Evolutionary conservation across 2,329 filamentous ascomycete species (phyloP), one percentile per base, ranked within the genome.

Genomic region (Trichothecium sympodiale): DNA sequence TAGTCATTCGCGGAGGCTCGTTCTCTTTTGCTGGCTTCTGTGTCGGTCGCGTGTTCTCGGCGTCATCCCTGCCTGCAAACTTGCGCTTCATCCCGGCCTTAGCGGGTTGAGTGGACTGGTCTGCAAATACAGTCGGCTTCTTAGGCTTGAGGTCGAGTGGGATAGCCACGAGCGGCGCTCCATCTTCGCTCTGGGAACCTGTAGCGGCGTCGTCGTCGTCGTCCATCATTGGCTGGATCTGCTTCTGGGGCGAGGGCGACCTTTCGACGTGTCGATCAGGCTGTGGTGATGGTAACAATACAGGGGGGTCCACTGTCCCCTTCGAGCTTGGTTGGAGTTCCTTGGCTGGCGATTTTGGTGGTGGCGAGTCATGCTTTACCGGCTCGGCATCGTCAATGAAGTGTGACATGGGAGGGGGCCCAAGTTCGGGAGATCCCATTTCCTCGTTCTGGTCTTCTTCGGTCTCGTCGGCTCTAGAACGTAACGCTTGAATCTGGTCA

Each of bases 341-440:
- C 31, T 28, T 39, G 25, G 20, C 20, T 13, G 38, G 29, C 6
- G 38, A 31, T 18, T 32, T 26, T 12, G 35, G 33, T 10, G 12
- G 54, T 2, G 70, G 65, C 5, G 73, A 64, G 43, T 73, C 67
- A 38, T 68, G 54, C 44, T 74, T 71, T 23, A 70, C 57, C 1
- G 65, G 64, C 34, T 75, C 69, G 20, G 20, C 6, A 35, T 69
- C 64, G 26, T 76, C 67, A n/a, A 76, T 65, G 42, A 69, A 74
- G 38, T 69, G 64, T 8, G 72, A 77, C 31, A 74, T 61, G 1
- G 74, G 71, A 5, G 75, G 74, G 4, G 76, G 71, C 0, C 80
- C 80, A 31, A 86, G 66, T 38, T 85, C 79, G 5, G 80, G 79
- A 3, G 80, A 83, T 29, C 80, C 73, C 31, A 64, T 65, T 25